Base-by-base conservation (phyloP, 169 alveolate genomes). In the Cryptosporidium canis region DNA sequence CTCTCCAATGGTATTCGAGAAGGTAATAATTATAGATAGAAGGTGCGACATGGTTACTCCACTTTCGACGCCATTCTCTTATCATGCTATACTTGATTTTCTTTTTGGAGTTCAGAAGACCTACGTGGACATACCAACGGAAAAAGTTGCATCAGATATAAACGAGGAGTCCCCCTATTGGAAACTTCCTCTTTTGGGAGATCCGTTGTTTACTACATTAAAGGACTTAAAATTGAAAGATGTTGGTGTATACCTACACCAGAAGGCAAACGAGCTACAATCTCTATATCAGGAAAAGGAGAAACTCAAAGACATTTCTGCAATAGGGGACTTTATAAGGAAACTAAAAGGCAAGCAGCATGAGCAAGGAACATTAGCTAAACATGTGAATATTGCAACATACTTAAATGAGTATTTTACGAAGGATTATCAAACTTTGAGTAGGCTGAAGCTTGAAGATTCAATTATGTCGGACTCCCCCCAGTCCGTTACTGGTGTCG, bases 381-480 rank as follows among this genome's bases (percentile, higher is more conserved):
- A 92, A 0, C 98, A 95, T 87, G 96, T 95, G 29, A 94, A 95
- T 58, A 85, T 95, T 12, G 96, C 96, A 66, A 94, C 96, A 39
- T 93, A 90, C 83, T 68, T 95, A 37, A 90, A 91, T 68, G 92
- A 92, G 27, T 83, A 77, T 39, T 77, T 82, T 41, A 90, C 95
- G 6, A 93, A 93, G 72, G 92, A 92, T 53, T 93, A 93, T 39
- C 51, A 77, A 41, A 92, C 65, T 64, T 94, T 90, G 82, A 87
- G 77, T 31, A 85, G 93, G 37, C 93, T 94, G 47, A 83, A 90
- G 31, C 83, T 95, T 27, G 98, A 95, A 90, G 97, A 95, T 67
- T 91, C 85, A 83, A 91, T 77, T 21, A 72, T 45, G 87, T 58
- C 64, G 35, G 90, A 37, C n/a, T 71, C 84, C 41, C 58, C 67